Evolutionary conservation across 1,284 basidiomycete genomes (phyloP), one percentile per base, ranked within the genome.

Genomic region (Amylostereum areolatum): DNA sequence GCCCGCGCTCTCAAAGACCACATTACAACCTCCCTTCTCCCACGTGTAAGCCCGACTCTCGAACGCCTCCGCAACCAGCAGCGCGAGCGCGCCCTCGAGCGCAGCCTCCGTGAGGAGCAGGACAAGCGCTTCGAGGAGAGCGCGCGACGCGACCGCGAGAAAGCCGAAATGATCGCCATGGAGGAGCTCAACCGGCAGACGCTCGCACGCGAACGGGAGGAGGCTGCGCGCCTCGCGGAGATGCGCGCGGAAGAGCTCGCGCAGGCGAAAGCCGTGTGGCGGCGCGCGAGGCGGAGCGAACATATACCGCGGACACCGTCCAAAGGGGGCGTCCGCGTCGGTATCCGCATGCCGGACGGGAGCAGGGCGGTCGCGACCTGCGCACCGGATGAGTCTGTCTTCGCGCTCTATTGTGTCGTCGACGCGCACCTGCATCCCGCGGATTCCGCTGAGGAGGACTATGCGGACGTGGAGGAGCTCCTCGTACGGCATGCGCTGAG

Each of bases 21-120:
- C 57, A 74, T 96, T 3, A 74, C 75, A 24, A 74, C 75, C 25
- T 76, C 82, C 32, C 75, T 97, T 43, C 67, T 96, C 0, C 92
- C 93, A 0, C 88, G 92, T 28, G 83, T 91, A 1, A 69, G 64
- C 1, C 81, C 92, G 0, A 91, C 85, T 70, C 78, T 97, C 8
- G 68, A 71, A 11, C 78, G 85, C 4, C 68, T 91, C 37, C 75
- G 68, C 39, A 60, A 69, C 0, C 67, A 74, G 33, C 74, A 74
- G 30, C 72, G 83, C 3, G 81, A 85, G 43, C 77, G 78, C 25
- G 85, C 90, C 18, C 75, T 51, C 25, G 67, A 68, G 43, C 62
- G 92, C 1, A 69, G 74, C 18, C 61, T 94, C 24, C 76, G 92
- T 6, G 86, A 83, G 24, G 86, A 92, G 57, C 92, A 95, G 59